Percentiles rank a stretch among this genome's conserved stretches.
Evolutionary conservation across 192 early-diverging fungal genomes (phyloP).

Genomic region (Entrophospora sp.): DNA sequence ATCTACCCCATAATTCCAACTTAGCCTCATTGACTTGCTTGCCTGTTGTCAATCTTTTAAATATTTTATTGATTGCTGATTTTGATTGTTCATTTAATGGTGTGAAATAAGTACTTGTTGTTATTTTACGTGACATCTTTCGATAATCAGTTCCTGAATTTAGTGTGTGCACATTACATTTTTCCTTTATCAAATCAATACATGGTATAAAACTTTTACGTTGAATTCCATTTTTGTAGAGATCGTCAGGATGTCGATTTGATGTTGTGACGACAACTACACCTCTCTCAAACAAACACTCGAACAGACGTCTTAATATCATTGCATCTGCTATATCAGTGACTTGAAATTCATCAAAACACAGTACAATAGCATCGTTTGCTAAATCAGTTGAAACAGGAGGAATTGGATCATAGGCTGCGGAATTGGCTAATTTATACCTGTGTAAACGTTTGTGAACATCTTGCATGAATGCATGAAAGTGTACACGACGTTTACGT

Average conservation of each 20-base stretch:
- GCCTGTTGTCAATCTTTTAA: constrained; percentile 23
- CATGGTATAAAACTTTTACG: constrained; percentile 85
- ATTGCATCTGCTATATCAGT: constrained; percentile 98
- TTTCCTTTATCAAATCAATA: constrained; percentile 76
- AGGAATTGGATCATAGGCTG: constrained; percentile 54
- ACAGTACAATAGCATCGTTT: constrained; percentile 73
- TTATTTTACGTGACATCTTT: constrained; percentile 47
- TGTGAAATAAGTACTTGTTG: constrained; percentile 60
- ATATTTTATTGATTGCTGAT: constrained; percentile 39
- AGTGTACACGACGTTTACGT: constrained; percentile 84
- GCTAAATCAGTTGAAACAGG: constrained; percentile 75
- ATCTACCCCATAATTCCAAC: constrained; percentile 69
- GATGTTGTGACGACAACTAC: constrained; percentile 89
- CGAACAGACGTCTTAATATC: constrained; percentile 75
- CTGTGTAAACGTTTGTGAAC: constrained; percentile 69
- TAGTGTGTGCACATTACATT: constrained; percentile 71
- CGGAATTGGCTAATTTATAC: constrained; percentile 41
- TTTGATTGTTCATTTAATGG: constrained; percentile 48
- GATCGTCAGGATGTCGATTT: constrained; percentile 83
- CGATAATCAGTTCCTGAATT: constrained; percentile 92
- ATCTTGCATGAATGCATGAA: constrained; percentile 96
- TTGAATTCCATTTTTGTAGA: constrained; percentile 97
- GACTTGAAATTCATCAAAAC: constrained; percentile 96
- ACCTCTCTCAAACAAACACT: constrained; percentile 70
- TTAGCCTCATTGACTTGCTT: constrained; percentile 29